Evolutionary conservation across 352 stramenopile species (phyloP).

Genomic region (Globisporangium emineosum): DNA sequence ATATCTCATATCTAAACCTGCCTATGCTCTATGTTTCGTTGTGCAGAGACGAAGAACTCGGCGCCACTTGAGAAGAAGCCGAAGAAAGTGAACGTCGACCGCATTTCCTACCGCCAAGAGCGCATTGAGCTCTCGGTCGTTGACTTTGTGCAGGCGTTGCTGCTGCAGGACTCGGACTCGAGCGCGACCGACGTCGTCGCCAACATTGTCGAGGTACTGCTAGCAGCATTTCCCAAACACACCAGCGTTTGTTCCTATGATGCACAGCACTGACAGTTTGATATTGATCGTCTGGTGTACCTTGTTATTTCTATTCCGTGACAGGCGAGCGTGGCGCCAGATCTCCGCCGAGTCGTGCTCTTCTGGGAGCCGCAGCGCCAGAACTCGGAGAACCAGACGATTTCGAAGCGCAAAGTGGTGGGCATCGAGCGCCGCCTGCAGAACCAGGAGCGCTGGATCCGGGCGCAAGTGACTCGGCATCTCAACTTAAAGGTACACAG

Average conservation of each 20-base stretch:
- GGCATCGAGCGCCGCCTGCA: constrained; percentile 61
- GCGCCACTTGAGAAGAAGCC: constrained; percentile 69
- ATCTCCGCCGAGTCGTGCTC: constrained; percentile 62
- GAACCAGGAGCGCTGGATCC: constrained; percentile 64
- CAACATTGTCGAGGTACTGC: constrained; percentile 61
- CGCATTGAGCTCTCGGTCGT: constrained; percentile 61
- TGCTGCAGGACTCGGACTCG: constrained; percentile 60
- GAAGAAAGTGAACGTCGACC: constrained; percentile 58
- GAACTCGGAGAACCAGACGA: constrained; percentile 67
- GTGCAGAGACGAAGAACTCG: constrained; percentile 63
- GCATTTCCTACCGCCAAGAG: constrained; percentile 71
- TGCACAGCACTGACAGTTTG: not conserved
- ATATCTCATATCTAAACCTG: not conserved
- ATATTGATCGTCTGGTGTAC: not conserved
- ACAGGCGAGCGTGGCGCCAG: constrained; percentile 64
- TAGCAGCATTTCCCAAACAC: not conserved
- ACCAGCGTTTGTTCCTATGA: not conserved
- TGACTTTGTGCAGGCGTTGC: constrained; percentile 66
- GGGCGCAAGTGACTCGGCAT: constrained; percentile 63
- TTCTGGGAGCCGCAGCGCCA: constrained; percentile 70
- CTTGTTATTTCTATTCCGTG: not conserved
- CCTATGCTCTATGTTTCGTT: not conserved
- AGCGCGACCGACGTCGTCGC: constrained; percentile 60
- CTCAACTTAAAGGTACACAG: constrained; percentile 72
- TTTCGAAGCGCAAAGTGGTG: constrained; percentile 72